Conservation (phyloP, 768 basidiomycete species). For the Termitomyces sp. region DNA sequence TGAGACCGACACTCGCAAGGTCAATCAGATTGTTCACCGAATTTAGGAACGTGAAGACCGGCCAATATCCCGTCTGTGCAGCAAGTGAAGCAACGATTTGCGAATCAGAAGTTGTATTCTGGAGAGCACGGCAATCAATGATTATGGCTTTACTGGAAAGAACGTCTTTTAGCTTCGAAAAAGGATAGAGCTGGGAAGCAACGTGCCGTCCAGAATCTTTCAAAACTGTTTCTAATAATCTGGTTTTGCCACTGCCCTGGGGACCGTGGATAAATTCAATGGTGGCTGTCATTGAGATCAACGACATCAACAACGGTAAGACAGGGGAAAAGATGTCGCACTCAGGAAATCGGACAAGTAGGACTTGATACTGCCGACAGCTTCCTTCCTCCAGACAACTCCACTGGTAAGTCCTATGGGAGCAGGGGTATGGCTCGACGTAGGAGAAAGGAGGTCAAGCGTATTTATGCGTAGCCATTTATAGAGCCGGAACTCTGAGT, state of each 20-base stretch:
- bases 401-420: slow-evolving; percentile 24
- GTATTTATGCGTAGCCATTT: slow-evolving; percentile 73
- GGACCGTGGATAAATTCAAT: slow-evolving; percentile 81
- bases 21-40: slow-evolving; percentile 84
- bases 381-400: slow-evolving; percentile 85
- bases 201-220: slow-evolving; percentile 52
- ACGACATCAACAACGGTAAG: neutral
- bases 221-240: slow-evolving; percentile 54
- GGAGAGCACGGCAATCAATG: slow-evolving; percentile 83
- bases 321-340: slow-evolving; percentile 30
- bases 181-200: neutral
- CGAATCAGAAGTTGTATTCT: slow-evolving; percentile 66
- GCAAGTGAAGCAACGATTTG: slow-evolving; percentile 71
- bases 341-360: slow-evolving; percentile 82
- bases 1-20: slow-evolving; percentile 89
- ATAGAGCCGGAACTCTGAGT: slow-evolving; percentile 66
- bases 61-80: slow-evolving; percentile 84
- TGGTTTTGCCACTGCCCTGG: slow-evolving; percentile 77
- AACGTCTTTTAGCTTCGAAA: neutral
- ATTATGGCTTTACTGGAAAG: slow-evolving; percentile 59
- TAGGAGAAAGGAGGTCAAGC: slow-evolving; percentile 41
- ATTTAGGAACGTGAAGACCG: slow-evolving; percentile 82
- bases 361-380: slow-evolving; percentile 59
- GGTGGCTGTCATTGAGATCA: slow-evolving; percentile 44
- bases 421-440: slow-evolving; percentile 23